These are phyloP conservation scores for Trichoderma asperelloides DNA, from an alignment of 495 filamentous ascomycete genomes.

Conservation along the genomic window DNA sequence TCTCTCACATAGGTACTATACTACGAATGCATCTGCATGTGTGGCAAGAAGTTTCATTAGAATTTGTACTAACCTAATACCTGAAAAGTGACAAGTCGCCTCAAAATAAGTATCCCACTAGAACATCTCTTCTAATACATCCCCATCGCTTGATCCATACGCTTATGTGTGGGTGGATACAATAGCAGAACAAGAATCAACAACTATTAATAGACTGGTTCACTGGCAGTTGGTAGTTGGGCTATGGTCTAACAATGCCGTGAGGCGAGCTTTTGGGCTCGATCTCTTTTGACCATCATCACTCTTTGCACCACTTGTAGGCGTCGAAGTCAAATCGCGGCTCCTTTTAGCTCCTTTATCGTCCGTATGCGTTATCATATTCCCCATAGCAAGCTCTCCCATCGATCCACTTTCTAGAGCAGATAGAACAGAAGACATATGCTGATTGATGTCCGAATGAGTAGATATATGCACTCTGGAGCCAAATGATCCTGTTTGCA, in stretches of 20 bases:
- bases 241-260: background rate
- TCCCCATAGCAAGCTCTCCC: background rate
- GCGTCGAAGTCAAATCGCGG: background rate
- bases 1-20: too few relatives aligned
- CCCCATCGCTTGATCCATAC: too few relatives aligned
- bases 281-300: background rate
- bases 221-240: background rate
- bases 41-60: too few relatives aligned
- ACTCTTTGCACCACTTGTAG: background rate
- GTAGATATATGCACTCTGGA: background rate
- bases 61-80: too few relatives aligned
- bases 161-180: background rate
- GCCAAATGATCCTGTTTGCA: background rate
- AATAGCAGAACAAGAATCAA: background rate
- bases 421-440: background rate
- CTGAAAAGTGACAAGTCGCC: too few relatives aligned
- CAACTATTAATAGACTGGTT: background rate
- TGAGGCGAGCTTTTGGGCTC: background rate
- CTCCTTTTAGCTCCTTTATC: background rate
- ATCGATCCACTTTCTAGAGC: background rate
- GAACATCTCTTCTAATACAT: too few relatives aligned
- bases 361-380: background rate
- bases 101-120: too few relatives aligned
- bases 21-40: too few relatives aligned
- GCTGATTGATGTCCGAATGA: background rate